A percentile compares a stretch with the other conserved stretches of the same genome.
These are phyloP conservation scores for Cylindrodendrum hubeiense DNA, from an alignment of 2,329 filamentous ascomycete species.

Conservation along the genomic window DNA sequence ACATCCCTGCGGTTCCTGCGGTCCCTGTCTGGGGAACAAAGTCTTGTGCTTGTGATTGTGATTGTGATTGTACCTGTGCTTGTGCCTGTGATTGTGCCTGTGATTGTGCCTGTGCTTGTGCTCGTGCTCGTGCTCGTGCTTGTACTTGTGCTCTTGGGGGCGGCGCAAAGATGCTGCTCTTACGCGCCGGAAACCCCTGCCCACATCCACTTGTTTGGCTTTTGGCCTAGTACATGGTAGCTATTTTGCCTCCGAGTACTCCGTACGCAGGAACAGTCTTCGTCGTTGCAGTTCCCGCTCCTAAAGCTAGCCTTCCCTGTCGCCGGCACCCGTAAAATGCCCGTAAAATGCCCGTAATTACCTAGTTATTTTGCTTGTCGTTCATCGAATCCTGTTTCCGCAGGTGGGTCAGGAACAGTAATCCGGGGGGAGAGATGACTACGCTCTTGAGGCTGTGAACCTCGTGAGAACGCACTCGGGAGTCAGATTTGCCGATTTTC, in stretches of 20 bases:
- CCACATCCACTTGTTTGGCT: constrained; percentile 15
- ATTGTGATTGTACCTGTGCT: too few species aligned
- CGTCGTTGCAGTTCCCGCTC: constrained; percentile 9
- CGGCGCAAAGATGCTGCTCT: constrained; percentile 2
- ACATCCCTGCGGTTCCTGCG: too few species aligned
- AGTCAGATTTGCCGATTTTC: background rate
- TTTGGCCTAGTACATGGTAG: constrained; percentile 13
- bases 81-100: too few species aligned
- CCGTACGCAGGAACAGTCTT: background rate
- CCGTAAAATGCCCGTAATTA: too few species aligned
- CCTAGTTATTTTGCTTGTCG: constrained; percentile 2
- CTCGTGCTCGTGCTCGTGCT: too few species aligned
- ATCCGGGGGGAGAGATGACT: background rate
- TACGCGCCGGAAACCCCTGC: constrained; percentile 12
- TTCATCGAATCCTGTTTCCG: constrained; percentile 2
- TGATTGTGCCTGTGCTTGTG: too few species aligned
- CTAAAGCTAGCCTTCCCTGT: background rate
- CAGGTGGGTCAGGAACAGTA: constrained; percentile 10
- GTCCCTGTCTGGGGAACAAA: background rate
- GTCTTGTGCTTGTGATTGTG: background rate
- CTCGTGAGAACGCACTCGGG: background rate
- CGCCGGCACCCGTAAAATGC: constrained; percentile 2
- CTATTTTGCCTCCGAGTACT: constrained; percentile 5
- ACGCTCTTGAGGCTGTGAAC: background rate
- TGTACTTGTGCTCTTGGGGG: background rate